These are phyloP conservation scores for Arabidopsis arenosa DNA, from an alignment of 345 rosid species.

Conservation along the genomic window DNA sequence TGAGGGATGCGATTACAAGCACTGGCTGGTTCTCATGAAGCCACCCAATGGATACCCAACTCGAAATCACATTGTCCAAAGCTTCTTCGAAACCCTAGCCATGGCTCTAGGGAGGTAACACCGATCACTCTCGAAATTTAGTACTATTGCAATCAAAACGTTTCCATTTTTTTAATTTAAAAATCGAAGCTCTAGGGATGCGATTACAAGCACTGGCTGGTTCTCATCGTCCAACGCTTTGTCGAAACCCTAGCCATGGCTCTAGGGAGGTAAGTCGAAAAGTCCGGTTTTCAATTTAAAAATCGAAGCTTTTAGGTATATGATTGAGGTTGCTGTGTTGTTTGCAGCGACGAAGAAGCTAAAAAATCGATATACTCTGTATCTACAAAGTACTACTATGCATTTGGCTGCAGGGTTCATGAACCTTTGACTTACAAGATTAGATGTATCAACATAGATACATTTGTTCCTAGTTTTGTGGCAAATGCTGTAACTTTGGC, in stretches of 20 bases:
- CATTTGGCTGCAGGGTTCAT: conserved; percentile 52
- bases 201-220: too few species aligned
- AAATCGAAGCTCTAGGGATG: conserved; percentile 24
- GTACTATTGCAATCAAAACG: too few species aligned
- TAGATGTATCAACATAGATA: conserved; percentile 36
- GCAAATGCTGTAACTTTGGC: conserved; percentile 19
- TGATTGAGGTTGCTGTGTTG: conserved; percentile 7
- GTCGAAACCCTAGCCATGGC: conserved; percentile 51
- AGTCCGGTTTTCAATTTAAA: neutral
- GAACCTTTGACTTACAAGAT: conserved; percentile 46
- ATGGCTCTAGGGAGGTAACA: conserved; percentile 50
- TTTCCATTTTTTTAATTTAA: neutral
- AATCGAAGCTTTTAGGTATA: conserved; percentile 26
- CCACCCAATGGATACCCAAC: conserved; percentile 54
- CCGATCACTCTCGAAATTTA: neutral
- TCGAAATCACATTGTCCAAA: conserved; percentile 49
- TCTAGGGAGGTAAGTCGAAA: conserved; percentile 46
- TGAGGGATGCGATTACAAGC: conserved; percentile 58
- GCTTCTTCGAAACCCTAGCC: conserved; percentile 50
- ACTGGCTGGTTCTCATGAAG: conserved; percentile 57
- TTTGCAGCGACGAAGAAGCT: conserved; percentile 52
- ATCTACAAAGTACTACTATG: conserved; percentile 58
- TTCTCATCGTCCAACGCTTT: conserved; percentile 44
- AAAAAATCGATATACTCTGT: conserved; percentile 57
- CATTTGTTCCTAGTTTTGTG: conserved; percentile 2